These are phyloP conservation scores for Verticillium tricorpus DNA, from an alignment of 2,329 filamentous ascomycete genomes.

Conservation along the genomic window DNA sequence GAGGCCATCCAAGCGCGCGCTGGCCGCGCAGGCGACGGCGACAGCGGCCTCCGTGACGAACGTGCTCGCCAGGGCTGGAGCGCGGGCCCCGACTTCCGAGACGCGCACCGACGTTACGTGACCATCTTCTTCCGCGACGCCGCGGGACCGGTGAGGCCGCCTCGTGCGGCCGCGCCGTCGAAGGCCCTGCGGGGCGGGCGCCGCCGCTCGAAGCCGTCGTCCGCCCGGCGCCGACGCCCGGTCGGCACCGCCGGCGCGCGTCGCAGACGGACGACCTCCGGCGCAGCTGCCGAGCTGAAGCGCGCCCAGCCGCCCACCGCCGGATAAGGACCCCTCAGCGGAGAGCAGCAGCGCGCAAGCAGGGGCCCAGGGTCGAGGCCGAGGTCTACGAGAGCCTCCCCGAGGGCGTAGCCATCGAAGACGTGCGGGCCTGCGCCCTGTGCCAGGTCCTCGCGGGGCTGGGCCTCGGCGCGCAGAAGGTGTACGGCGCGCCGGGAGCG, in stretches of 20 bases:
- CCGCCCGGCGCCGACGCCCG: constrained; percentile 18
- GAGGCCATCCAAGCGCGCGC: constrained; percentile 6
- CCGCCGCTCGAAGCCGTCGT: constrained; percentile 23
- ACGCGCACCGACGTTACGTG: constrained; percentile 5
- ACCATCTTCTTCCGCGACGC: constrained; percentile 29
- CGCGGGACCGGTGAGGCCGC: constrained; percentile 23
- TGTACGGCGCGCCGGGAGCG: constrained; percentile 38
- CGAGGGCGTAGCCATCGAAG: constrained; percentile 24
- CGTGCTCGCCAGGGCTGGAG: constrained; percentile 5
- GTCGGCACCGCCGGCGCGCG: constrained; percentile 16
- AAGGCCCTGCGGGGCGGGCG: constrained; percentile 29
- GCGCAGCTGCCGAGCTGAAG: constrained; percentile 37
- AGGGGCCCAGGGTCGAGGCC: constrained; percentile 20
- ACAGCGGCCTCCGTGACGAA: constrained; percentile 5
- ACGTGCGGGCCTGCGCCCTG: constrained; percentile 37
- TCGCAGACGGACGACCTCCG: constrained; percentile 32
- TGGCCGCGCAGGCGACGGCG: constrained; percentile 1
- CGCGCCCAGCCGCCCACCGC: constrained; percentile 41
- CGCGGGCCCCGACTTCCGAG: neutral
- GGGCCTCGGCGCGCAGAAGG: constrained; percentile 29
- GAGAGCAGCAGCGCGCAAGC: constrained; percentile 22
- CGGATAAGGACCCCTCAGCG: constrained; percentile 38
- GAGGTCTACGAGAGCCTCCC: constrained; percentile 30
- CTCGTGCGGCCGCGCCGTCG: constrained; percentile 32
- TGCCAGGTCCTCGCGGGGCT: constrained; percentile 39